Evolutionary conservation across 2,329 filamentous ascomycete species (phyloP).

Genomic region (Ustulina deusta): DNA sequence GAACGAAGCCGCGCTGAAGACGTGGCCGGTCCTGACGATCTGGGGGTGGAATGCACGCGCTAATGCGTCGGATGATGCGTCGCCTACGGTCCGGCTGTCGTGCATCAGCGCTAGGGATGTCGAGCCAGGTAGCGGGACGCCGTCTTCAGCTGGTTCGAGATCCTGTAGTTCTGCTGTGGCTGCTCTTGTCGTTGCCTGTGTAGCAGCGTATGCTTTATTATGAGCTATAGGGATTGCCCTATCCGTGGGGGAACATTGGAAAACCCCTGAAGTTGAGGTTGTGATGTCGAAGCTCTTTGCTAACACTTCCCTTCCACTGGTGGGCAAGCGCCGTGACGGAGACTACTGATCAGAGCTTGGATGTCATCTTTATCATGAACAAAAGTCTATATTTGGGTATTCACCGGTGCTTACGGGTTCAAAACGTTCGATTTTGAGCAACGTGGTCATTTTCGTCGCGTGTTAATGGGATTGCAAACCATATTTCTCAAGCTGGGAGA

Average conservation of each 20-base stretch:
- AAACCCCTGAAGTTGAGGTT: background rate
- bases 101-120: slow-evolving; percentile 42
- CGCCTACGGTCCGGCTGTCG: slow-evolving; percentile 43
- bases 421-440: background rate
- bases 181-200: slow-evolving; percentile 25
- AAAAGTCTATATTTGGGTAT: background rate
- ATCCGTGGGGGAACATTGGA: background rate
- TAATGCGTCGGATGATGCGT: slow-evolving; percentile 36
- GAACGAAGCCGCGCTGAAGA: slow-evolving; percentile 35
- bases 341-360: background rate
- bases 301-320: background rate
- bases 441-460: background rate
- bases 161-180: slow-evolving; percentile 3
- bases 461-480: background rate
- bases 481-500: no score
- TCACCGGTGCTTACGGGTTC: no score
- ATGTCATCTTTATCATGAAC: background rate
- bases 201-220: slow-evolving; percentile 16
- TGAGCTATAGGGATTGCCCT: background rate
- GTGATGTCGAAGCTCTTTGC: background rate
- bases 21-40: slow-evolving; percentile 46
- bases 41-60: slow-evolving; percentile 49
- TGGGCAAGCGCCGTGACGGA: background rate
- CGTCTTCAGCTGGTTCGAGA: slow-evolving; percentile 15
- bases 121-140: slow-evolving; percentile 24